Base-by-base conservation (phyloP, 2,329 filamentous ascomycete genomes). In the Calcarisporium arbuscula region DNA sequence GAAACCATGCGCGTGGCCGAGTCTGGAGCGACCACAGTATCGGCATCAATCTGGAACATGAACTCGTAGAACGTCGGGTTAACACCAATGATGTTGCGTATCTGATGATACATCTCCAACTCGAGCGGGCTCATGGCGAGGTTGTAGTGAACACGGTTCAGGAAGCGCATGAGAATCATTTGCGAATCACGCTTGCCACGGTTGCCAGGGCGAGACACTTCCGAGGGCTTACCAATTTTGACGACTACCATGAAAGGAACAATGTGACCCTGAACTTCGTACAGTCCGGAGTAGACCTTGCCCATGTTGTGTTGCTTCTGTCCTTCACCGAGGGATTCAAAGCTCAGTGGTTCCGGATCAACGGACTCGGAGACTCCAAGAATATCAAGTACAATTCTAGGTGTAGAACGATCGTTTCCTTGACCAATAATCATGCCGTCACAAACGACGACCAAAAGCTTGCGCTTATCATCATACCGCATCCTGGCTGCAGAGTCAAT, bases 401-500 rank as follows among this genome's bases (percentile, higher is more conserved):
- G 92, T 1, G 92, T 98, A 6, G 92, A 87, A 42, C 88, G 78
- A 58, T 98, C 92, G 62, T 98, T 98, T 53, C 92, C 92, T 65
- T 95, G 89, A 52, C 92, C 92, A 46, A 98, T 94, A 68, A 98
- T 98, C 90, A 98, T 96, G 63, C 92, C 92, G 54, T 98, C 92
- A 53, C 92, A 98, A 44, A 98, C 72, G 42, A 98, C 73, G 46
- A 95, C 79, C 18, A 98, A 70, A 10, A 98, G 73, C 68, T 98
- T 98, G 53, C 92, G 86, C 68, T 98, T 98, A 57, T 98, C 90
- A 52, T 98, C 92, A 55, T 98, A 98, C 47, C 80, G 81, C 88
- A 95, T 95, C 41, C 88, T 77, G 19, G 92, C 89, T 39, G 87
- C 85, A 1, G 92, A 98, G 58, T 98, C 92, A 50, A 98, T 95